These are phyloP conservation scores for Asterophora parasitica DNA, from an alignment of 768 basidiomycete genomes.

Conservation along the genomic window DNA sequence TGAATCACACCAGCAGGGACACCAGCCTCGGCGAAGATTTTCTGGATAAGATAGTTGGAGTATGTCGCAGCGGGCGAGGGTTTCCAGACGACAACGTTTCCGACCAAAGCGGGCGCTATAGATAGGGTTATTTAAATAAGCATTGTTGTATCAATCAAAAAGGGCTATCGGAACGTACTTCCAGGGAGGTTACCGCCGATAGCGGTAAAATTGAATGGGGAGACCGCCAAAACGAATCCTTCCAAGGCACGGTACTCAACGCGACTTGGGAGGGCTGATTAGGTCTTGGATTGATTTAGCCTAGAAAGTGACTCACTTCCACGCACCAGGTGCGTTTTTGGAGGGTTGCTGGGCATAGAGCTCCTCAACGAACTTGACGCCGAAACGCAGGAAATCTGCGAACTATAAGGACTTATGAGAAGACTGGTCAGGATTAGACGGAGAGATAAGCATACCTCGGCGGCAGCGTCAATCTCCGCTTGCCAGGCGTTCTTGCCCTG, in stretches of 20 bases:
- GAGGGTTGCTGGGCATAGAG: constrained; percentile 88
- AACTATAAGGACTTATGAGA: constrained; percentile 39
- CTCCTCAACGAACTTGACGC: constrained; percentile 95
- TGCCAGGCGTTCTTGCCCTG: constrained; percentile 99
- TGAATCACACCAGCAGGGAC: constrained; percentile 94
- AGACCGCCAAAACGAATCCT: constrained; percentile 96
- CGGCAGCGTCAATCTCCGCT: constrained; percentile 98
- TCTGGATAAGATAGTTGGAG: constrained; percentile 88
- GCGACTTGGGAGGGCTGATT: constrained; percentile 48
- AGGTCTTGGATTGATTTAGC: not conserved
- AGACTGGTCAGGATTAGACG: not conserved
- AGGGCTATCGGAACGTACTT: constrained; percentile 17
- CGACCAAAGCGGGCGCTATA: constrained; percentile 84
- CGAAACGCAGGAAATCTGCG: constrained; percentile 92
- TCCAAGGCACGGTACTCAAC: constrained; percentile 96
- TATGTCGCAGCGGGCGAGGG: constrained; percentile 94
- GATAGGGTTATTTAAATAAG: constrained; percentile 6
- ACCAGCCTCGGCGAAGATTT: constrained; percentile 91
- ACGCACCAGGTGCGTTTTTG: constrained; percentile 79
- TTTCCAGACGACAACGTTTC: constrained; percentile 96
- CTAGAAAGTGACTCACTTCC: constrained; percentile 71
- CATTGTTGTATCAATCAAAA: not conserved
- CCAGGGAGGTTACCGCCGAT: constrained; percentile 94
- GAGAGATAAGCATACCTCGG: constrained; percentile 60
- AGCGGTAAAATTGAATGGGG: constrained; percentile 98